Percentiles rank a stretch among this genome's conserved stretches.
These are phyloP conservation scores for Thraustotheca clavata DNA, from an alignment of 352 stramenopile species.

Conservation along the genomic window DNA sequence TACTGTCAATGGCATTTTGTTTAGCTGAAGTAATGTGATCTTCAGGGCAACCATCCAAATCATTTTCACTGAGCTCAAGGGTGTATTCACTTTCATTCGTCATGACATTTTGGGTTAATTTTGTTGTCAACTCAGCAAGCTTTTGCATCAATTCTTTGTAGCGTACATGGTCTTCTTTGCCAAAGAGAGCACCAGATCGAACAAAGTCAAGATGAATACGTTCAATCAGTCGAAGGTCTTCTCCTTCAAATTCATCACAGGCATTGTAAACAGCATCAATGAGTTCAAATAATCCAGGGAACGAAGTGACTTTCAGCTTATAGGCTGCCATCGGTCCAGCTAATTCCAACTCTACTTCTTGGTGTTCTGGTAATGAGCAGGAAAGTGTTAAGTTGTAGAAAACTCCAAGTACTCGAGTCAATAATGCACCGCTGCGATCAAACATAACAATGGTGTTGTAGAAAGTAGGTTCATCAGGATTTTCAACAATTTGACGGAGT, in stretches of 20 bases:
- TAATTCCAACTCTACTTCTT: constrained; percentile 46
- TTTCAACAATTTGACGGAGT: constrained; percentile 39
- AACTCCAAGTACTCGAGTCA: constrained; percentile 31
- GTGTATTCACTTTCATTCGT: constrained; percentile 55
- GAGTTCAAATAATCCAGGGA: constrained; percentile 50
- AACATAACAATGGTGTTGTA: constrained; percentile 44
- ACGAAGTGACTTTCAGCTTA: constrained; percentile 27
- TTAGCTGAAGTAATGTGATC: constrained; percentile 40
- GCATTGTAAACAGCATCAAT: constrained; percentile 32
- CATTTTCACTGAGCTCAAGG: constrained; percentile 32
- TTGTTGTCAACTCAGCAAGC: constrained; percentile 39
- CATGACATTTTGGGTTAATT: constrained; percentile 58
- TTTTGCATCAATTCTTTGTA: constrained; percentile 49
- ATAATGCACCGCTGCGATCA: constrained; percentile 34
- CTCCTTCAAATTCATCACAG: constrained; percentile 23
- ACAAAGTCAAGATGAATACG: constrained; percentile 47
- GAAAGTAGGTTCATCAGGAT: constrained; percentile 30
- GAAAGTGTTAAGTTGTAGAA: constrained; percentile 44
- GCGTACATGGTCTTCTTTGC: constrained; percentile 31
- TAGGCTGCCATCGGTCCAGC: constrained; percentile 36
- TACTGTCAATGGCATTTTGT: constrained; percentile 39
- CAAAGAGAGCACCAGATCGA: constrained; percentile 25
- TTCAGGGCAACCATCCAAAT: constrained; percentile 41
- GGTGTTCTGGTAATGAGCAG: constrained; percentile 42
- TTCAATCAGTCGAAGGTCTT: constrained; percentile 45